A percentile compares a stretch with the other conserved stretches of the same genome.
Conservation (phyloP, 2,329 filamentous ascomycete species). For the Aspergillus oerlinghausenensis region DNA sequence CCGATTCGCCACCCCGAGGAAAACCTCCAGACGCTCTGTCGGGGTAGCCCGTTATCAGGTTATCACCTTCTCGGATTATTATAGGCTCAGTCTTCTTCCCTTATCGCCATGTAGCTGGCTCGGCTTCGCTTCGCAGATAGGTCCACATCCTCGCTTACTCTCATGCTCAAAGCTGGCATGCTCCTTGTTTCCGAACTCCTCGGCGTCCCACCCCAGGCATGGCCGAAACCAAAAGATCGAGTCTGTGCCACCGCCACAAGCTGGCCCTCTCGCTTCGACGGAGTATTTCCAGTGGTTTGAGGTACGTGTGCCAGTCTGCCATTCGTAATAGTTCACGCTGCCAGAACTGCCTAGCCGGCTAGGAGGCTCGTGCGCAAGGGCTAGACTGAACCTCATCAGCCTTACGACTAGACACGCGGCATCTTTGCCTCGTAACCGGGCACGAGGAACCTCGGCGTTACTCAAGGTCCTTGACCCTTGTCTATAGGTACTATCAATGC, state of each 20-base stretch:
- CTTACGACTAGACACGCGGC: background rate
- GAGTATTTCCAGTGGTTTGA: too few relatives aligned
- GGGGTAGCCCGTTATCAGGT: background rate
- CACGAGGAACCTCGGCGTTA: background rate
- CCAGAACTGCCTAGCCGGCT: background rate
- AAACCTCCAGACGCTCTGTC: background rate
- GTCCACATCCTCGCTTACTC: background rate
- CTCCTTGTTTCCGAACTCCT: background rate
- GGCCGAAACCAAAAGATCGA: background rate
- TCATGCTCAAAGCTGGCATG: too few relatives aligned
- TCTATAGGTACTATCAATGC: background rate
- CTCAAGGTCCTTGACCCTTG: background rate
- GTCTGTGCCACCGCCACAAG: background rate
- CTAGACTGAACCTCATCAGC: background rate
- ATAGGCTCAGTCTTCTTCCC: background rate
- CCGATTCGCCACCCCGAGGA: background rate
- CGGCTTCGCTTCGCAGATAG: too few relatives aligned
- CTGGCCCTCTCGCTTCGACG: background rate
- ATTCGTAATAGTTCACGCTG: background rate
- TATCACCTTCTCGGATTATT: background rate
- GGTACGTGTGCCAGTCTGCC: background rate
- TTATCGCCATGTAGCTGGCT: background rate
- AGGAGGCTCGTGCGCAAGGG: background rate
- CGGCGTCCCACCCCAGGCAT: background rate
- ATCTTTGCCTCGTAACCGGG: too few relatives aligned